Evolutionary conservation across 2,329 filamentous ascomycete genomes (phyloP), one percentile per base, ranked within the genome.

Genomic region (Sclerotinia glacialis): DNA sequence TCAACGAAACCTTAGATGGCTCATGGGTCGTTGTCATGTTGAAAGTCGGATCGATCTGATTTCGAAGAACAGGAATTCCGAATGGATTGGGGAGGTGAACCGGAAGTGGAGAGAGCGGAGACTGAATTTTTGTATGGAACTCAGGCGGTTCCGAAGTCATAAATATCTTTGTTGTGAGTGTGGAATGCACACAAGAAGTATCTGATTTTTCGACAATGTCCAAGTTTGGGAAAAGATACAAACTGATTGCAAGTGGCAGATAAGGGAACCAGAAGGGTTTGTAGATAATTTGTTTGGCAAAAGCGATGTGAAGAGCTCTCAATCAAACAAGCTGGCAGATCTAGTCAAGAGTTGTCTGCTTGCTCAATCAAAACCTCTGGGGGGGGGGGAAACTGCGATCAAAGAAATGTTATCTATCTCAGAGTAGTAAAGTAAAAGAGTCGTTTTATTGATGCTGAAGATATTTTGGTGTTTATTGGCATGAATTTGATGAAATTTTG

Each of bases 1-100:
- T 31, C 21, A 67, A 40, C 46, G 69, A 60, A 46, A 59, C 23
- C 28, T 59, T 61, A 9, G 66, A 34, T 59, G 71, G 67, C 65
- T 68, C 63, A 76, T 86, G 85, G 69, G 83, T 83, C 64, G 86
- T 82, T 66, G 86, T 86, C 76, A 89, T 86, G 78, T 89, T 88
- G 81, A 90, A 89, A 72, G 84, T 80, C 65, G 87, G 86, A 78
- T 91, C 88, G 84, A 86, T 91, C 79, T 90, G 87, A 76, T 88
- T 87, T 75, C 87, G 83, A 74, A 91, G 81, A 65, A 91, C 84
- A 67, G 88, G 87, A 68, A 91, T 89, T 72, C 86, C 89, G 72
- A 86, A 83, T 64, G 88, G 87, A 77, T 88, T 85, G 71, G 88
- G 83, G 71, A 88, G 81, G 78, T 90, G 86, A 73, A 90, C 78